A percentile compares a stretch with the other conserved stretches of the same genome.
phyloP scores from a whole-genome alignment of 805 yeast species.

The Zygotorulaspora danielsina region DNA sequence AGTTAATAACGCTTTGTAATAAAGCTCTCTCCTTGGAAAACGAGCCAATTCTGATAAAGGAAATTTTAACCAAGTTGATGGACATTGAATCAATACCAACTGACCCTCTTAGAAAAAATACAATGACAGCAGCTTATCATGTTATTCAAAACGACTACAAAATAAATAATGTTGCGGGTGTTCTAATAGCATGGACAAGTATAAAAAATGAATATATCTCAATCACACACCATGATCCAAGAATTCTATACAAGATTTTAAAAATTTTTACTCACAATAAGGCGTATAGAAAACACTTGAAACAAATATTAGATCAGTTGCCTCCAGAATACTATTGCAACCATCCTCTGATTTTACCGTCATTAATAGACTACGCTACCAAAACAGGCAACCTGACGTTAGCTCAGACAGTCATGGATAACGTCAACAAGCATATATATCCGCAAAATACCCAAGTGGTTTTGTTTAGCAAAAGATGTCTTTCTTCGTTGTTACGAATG shows the following conservation, averaged over 20 bases:
- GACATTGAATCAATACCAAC: constrained; percentile 5
- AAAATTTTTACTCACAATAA: constrained; percentile 21
- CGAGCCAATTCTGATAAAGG: constrained; percentile 16
- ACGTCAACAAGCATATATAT: constrained; percentile 19
- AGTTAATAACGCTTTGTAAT: constrained; percentile 19
- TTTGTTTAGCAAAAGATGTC: constrained; percentile 20
- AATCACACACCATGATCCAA: constrained; percentile 24
- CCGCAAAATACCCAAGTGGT: constrained; percentile 19
- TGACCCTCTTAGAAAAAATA: constrained; percentile 10
- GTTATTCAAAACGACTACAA: constrained; percentile 23
- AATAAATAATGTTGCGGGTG: constrained; percentile 26
- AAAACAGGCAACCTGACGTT: constrained; percentile 11
- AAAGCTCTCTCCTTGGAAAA: constrained; percentile 22
- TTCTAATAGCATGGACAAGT: constrained; percentile 23
- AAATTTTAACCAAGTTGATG: constrained; percentile 17
- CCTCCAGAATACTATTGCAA: constrained; percentile 25
- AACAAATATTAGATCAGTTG: constrained; percentile 17
- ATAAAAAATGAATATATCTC: constrained; percentile 18
- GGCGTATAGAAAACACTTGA: constrained; percentile 20
- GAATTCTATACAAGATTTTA: constrained; percentile 25
- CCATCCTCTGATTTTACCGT: constrained; percentile 26
- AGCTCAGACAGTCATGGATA: constrained; percentile 22
- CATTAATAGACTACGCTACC: constrained; percentile 22
- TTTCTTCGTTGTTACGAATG: constrained; percentile 26
- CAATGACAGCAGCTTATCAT: constrained; percentile 20